Base-by-base conservation (phyloP, 2,329 filamentous ascomycete species). In the Botryotinia narcissicola region DNA sequence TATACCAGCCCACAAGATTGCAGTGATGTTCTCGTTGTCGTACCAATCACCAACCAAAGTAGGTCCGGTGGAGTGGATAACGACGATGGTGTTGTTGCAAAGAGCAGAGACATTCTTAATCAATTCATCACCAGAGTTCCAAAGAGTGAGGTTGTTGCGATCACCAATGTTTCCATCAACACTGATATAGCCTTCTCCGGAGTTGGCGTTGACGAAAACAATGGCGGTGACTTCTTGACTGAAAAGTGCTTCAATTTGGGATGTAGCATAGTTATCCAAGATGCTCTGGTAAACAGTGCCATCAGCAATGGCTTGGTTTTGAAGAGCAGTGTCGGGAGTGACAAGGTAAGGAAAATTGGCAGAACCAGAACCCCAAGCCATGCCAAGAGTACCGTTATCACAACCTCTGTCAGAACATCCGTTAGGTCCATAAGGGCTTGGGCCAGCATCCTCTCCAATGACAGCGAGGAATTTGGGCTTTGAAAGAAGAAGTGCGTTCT, bases 111-210 rank as follows among this genome's bases (percentile, higher is more conserved):
- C 93, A 66, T 92, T 94, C 82, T 92, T 88, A 83, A 98, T 92
- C 72, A 98, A 84, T 0, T 87, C 86, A 71, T 98, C 94, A 59
- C 93, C 95, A 74, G 90, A 87, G 74, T 91, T 87, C 95, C 95
- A 98, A 0, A 97, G 86, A 0, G 94, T 97, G 54, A 99, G 86
- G 83, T 99, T 98, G 79, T 95, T 94, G 71, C 96, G 91, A 82
- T 98, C 95, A 73, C 96, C 96, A 74, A 87, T 85, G 81, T 98
- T 98, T 71, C 89, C 92, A 75, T 95, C 95, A 1, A 97, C 88
- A 42, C 84, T 87, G 79, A 98, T 94, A 83, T 89, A 98, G 9
- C 93, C 94, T 83, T 98, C 96, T 71, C 95, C 95, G 5, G 92
- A 89, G 80, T 95, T 87, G 22, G 94, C 91, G 77, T 97, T 97